A percentile compares a stretch with the other conserved stretches of the same genome.
phyloP scores from a whole-genome alignment of 352 stramenopile species.

The Elongisporangium prolatum region DNA sequence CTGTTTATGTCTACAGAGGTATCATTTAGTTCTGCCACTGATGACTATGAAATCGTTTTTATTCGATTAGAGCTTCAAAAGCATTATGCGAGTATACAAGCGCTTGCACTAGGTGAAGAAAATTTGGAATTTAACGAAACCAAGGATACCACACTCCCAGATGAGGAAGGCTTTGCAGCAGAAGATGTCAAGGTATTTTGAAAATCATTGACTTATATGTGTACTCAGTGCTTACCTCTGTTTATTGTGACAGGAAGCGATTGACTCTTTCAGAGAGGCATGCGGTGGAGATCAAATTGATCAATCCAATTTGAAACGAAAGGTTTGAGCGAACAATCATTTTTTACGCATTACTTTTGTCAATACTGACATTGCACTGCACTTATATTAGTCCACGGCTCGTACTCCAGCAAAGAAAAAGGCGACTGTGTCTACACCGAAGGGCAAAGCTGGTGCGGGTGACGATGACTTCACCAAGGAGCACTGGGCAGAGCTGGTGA shows the following conservation, averaged over 20 bases:
- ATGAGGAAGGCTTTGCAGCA: conserved; percentile 62
- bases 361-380: not conserved
- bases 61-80: conserved; percentile 67
- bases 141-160: conserved; percentile 71
- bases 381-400: conserved; percentile 1
- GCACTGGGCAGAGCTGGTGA: conserved; percentile 43
- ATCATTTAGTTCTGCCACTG: no score
- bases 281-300: conserved; percentile 52
- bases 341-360: not conserved
- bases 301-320: conserved; percentile 43
- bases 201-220: not conserved
- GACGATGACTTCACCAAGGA: conserved; percentile 39
- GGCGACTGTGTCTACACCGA: conserved; percentile 14
- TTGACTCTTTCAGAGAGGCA: conserved; percentile 34
- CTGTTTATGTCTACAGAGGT: not conserved
- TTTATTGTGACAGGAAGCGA: conserved; percentile 25
- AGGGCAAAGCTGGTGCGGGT: conserved; percentile 15
- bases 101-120: conserved; percentile 68
- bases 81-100: conserved; percentile 77
- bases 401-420: conserved; percentile 36
- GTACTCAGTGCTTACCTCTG: not conserved
- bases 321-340: conserved; percentile 21
- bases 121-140: conserved; percentile 70
- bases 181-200: conserved; percentile 55
- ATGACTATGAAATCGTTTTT: not conserved